These are phyloP conservation scores for Paxillus ammoniavirescens DNA, from an alignment of 768 basidiomycete species.

Conservation along the genomic window DNA sequence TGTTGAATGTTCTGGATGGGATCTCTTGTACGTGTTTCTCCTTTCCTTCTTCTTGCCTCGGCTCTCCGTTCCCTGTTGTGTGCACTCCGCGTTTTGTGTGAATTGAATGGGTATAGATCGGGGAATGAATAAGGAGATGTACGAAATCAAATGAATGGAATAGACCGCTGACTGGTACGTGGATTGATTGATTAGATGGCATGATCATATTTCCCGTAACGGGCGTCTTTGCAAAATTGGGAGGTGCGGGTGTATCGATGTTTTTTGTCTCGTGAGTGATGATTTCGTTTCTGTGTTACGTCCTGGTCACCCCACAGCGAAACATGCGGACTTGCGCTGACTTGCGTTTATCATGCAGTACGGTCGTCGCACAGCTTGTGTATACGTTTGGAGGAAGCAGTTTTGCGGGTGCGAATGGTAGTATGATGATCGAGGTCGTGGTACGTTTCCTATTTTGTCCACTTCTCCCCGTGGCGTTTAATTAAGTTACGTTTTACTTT, in stretches of 20 bases:
- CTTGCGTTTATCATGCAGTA: conserved; percentile 34
- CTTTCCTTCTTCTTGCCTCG: not conserved
- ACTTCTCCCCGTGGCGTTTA: not conserved
- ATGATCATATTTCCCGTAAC: conserved; percentile 94
- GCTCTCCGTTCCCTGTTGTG: not conserved
- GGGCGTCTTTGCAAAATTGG: conserved; percentile 76
- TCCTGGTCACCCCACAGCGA: too few species aligned
- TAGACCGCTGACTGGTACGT: conserved; percentile 1
- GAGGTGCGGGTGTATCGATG: conserved; percentile 91
- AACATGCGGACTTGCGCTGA: too few species aligned
- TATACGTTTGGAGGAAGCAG: conserved; percentile 86
- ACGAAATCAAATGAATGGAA: not conserved
- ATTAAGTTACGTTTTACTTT: not conserved
- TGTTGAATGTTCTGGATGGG: conserved; percentile 92
- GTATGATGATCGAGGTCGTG: conserved; percentile 99
- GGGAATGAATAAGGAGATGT: not conserved
- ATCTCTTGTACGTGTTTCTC: conserved; percentile 68
- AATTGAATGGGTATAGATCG: conserved; percentile 2
- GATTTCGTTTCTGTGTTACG: too few species aligned
- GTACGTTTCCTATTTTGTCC: conserved; percentile 42
- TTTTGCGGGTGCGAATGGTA: conserved; percentile 88
- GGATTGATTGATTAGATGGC: conserved; percentile 54
- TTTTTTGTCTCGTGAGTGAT: conserved; percentile 77
- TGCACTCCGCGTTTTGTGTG: not conserved
- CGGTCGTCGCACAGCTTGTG: conserved; percentile 77